Conservation (phyloP, 163 green algal genomes). For the Prototheca cutis region DNA sequence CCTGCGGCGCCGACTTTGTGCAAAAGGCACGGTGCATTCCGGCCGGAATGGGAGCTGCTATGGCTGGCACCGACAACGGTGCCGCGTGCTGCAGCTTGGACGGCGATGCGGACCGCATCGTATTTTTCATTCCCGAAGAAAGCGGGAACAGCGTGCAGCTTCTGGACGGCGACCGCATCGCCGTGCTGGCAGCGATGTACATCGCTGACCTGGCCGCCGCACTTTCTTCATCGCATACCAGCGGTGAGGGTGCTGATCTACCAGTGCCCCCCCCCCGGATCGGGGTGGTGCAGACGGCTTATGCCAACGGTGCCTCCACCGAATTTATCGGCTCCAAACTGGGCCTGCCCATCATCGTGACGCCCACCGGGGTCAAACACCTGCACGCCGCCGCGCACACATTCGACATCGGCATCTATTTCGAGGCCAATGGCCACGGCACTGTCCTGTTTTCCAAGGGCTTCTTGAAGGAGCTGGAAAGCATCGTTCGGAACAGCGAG, state of each 20-base stretch:
- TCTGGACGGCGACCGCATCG: conserved; percentile 92
- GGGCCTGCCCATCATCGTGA: conserved; percentile 16
- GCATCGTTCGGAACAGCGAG: too few species aligned
- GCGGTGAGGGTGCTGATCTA: too few species aligned
- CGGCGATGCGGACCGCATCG: conserved; percentile 88
- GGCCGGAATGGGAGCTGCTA: conserved; percentile 21
- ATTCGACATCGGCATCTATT: conserved; percentile 95
- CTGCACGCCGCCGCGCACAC: conserved; percentile 67
- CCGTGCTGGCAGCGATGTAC: conserved; percentile 63
- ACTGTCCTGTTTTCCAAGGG: conserved; percentile 74
- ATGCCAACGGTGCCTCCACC: conserved; percentile 88
- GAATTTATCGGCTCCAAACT: conserved; percentile 49
- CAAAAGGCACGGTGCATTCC: conserved; percentile 80
- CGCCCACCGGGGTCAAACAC: conserved; percentile 82
- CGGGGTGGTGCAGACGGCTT: conserved; percentile 94
- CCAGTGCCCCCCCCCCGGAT: conserved; percentile 20
- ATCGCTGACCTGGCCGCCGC: conserved; percentile 46
- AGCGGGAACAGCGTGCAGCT: conserved; percentile 26
- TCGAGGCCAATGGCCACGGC: conserved; percentile 96
- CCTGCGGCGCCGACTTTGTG: conserved; percentile 86
- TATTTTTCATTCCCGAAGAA: conserved; percentile 73
- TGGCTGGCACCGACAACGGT: conserved; percentile 17
- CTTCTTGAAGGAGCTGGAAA: conserved; percentile 11
- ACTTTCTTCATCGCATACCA: too few species aligned
- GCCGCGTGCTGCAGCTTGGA: conserved; percentile 78